phyloP scores from a whole-genome alignment of 805 yeast genomes.

The Kodamaea restingae region DNA sequence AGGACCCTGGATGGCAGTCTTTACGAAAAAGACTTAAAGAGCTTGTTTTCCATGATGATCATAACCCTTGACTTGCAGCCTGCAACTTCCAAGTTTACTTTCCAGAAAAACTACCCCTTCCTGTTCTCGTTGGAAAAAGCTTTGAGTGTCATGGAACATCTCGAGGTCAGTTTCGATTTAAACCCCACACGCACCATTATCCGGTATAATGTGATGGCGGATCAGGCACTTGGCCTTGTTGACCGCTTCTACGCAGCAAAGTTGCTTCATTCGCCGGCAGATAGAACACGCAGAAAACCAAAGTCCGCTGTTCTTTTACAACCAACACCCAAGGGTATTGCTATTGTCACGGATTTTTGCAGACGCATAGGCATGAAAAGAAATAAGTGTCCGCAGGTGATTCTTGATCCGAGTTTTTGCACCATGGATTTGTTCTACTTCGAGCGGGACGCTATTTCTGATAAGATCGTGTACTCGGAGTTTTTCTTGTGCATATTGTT shows the following conservation, averaged over 20 bases:
- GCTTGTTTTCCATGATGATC: slow-evolving; percentile 51
- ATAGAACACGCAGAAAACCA: slow-evolving; percentile 55
- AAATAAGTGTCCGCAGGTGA: slow-evolving; percentile 30
- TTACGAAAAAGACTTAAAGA: slow-evolving; percentile 54
- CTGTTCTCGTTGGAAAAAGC: slow-evolving; percentile 54
- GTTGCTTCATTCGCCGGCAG: slow-evolving; percentile 70
- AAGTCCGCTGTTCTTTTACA: slow-evolving; percentile 50
- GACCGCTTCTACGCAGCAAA: slow-evolving; percentile 55
- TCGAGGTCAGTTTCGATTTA: slow-evolving; percentile 47
- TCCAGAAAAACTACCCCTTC: slow-evolving; percentile 41
- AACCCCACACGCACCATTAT: slow-evolving; percentile 50
- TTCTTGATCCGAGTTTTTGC: slow-evolving; percentile 57
- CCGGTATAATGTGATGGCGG: slow-evolving; percentile 49
- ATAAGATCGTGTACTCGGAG: slow-evolving; percentile 56
- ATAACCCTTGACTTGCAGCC: slow-evolving; percentile 32
- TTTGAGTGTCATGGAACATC: slow-evolving; percentile 43
- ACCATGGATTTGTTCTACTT: slow-evolving; percentile 67
- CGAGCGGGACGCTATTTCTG: slow-evolving; percentile 59
- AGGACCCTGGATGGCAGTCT: background rate
- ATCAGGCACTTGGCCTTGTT: slow-evolving; percentile 39
- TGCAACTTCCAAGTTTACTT: slow-evolving; percentile 16
- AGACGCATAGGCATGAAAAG: slow-evolving; percentile 49
- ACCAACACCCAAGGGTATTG: slow-evolving; percentile 90
- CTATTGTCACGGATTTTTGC: slow-evolving; percentile 60
- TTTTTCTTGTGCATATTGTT: slow-evolving; percentile 66